Conservation (phyloP, 2,329 filamentous ascomycete genomes). For the Fusarium marasasianum region DNA sequence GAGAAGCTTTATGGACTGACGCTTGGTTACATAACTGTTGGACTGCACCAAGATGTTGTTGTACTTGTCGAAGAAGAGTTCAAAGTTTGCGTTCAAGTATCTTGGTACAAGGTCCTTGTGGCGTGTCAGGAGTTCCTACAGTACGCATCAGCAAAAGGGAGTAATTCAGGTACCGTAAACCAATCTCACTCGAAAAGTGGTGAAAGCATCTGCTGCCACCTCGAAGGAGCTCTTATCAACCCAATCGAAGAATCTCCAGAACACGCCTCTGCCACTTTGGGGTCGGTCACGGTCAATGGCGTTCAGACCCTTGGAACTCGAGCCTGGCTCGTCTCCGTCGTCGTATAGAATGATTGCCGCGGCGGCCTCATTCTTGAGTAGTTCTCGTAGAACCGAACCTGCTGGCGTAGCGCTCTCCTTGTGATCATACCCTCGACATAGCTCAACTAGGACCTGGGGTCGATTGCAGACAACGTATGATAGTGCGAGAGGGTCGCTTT, state of each 20-base stretch:
- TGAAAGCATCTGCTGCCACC: slow-evolving; percentile 96
- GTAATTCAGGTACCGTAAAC: neutral
- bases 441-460: slow-evolving; percentile 85
- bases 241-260: slow-evolving; percentile 98
- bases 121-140: slow-evolving; percentile 88
- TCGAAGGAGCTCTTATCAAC: slow-evolving; percentile 97
- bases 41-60: slow-evolving; percentile 89
- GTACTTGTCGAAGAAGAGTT: slow-evolving; percentile 91
- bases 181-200: slow-evolving; percentile 83
- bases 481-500: slow-evolving; percentile 82
- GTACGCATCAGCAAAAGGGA: slow-evolving; percentile 10
- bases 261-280: slow-evolving; percentile 84
- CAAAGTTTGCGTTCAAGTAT: slow-evolving; percentile 90
- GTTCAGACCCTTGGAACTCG: slow-evolving; percentile 77
- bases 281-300: slow-evolving; percentile 79
- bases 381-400: slow-evolving; percentile 87
- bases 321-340: slow-evolving; percentile 77
- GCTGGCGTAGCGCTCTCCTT: slow-evolving; percentile 92
- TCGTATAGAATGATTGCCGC: slow-evolving; percentile 94
- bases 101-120: slow-evolving; percentile 92
- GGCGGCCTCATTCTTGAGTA: slow-evolving; percentile 88
- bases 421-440: slow-evolving; percentile 90
- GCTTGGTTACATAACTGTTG: slow-evolving; percentile 96
- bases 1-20: slow-evolving; percentile 96
- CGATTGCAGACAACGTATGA: slow-evolving; percentile 88